Base-by-base conservation (phyloP, 2,329 filamentous ascomycete genomes). In the Aspergillus texensis region DNA sequence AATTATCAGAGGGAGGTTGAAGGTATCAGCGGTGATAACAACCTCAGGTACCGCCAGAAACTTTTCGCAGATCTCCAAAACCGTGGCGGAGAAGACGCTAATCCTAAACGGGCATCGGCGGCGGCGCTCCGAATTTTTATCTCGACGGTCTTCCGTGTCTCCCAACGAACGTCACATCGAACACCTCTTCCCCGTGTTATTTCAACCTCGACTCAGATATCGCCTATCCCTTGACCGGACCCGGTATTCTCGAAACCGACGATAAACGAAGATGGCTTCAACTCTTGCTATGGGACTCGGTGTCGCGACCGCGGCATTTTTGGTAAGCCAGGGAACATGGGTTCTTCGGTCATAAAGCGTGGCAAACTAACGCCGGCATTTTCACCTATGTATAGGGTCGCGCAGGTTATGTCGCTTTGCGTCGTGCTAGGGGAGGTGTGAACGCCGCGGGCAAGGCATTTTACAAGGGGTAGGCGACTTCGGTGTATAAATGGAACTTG, bases 401-500 rank as follows among this genome's bases (percentile, higher is more conserved):
- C 75, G 94, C 95, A 65, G 94, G 94, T 72, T 86, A 96, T 45
- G 91, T 98, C 73, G 95, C 95, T 71, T 87, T 94, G 79, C 89
- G 94, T 67, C 88, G 92, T 73, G 96, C 91, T 64, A 87, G 91
- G 66, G 81, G 79, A 65, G 81, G 81, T 67, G 84, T 91, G 55
- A 91, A 91, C 69, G 89, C 91, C 41, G 83, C 97, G 71, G 95
- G 95, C 72, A 93, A 94, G 79, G 89, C 93, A 48, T 99, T 93
- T 77, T 98, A 97, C 86, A 99, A 98, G 81, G 95, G 95, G 77
- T 79, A 39, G 16, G n/a, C 19, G 24, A 26, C 45, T 41, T 21
- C 45, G 12, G 11, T 56, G 48, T n/a, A 24, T 61, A 39, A 19
- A 10, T 41, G 6, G n/a, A 32, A 10, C 36, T 55, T 1, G 4